Base-by-base conservation (phyloP, 192 early-diverging fungal species). In the Coemansia biformis region DNA sequence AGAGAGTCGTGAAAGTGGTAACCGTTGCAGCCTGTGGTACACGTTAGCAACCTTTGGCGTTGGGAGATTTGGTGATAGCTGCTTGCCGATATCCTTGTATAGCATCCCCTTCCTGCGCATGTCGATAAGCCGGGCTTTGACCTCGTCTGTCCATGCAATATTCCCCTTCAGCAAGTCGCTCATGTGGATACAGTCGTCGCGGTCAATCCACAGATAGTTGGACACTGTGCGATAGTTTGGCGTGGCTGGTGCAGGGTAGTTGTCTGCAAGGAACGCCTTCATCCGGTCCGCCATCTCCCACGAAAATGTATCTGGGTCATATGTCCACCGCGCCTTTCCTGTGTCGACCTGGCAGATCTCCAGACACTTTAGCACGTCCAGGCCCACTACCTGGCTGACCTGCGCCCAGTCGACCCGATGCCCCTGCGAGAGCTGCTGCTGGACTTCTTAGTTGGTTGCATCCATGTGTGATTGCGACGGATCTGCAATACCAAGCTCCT, bases 201-300 rank as follows among this genome's bases (percentile, higher is more conserved):
- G 26, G 11, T 43, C 21, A 7, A 45, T 43, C 57, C 57, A 59
- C 57, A 59, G 34, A 18, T 51, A 59, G 39, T 59, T 59, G 1
- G 57, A 59, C 19, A 59, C 48, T 3, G 57, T 48, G 9, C 21
- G n/a, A 23, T 36, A 50, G 34, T 50, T 58, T 8, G 31, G 32
- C 2, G 41, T 31, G n/a, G 35, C 7, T 2, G 56, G 56, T 13
- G 34, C 8, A 1, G 46, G 56, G 39, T 58, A 58, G 33, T 43
- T 35, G 8, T 29, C 17, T 5, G 44, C 18, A 16, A 59, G 51
- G 43, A 58, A 58, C 18, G n/a, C 22, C 4, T 17, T 32, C 56
- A 58, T 51, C 7, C 43, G 39, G 16, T 59, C 36, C 0, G 36
- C 48, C 26, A 21, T 43, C 8, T 43, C 31, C 26, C 28, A 28